Base-by-base conservation (phyloP, 148 eudicot genomes). In the Tetragonia tetragonoides region DNA sequence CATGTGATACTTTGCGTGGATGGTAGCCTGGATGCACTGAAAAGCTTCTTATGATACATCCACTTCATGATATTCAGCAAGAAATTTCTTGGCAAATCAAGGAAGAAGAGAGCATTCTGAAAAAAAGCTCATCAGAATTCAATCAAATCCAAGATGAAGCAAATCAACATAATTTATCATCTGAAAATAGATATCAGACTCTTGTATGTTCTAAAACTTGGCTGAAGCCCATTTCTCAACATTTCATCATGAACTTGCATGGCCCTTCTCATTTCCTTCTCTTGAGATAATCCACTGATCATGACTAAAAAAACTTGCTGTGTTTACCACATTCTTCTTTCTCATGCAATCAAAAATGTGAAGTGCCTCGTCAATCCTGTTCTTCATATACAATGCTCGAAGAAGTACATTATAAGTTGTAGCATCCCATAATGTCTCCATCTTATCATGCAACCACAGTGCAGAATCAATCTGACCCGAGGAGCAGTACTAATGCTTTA, bases 161-260 rank as follows among this genome's bases (percentile, higher is more conserved):
- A 66, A 21, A 53, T 24, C 56, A 8, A 70, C 41, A 75, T 85
- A 77, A 93, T 82, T 73, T 84, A 76, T 92, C 78, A 93, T 82
- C 75, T 84, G 76, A 95, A 95, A 63, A 87, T 83, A 77, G 89
- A 83, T 70, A 95, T 92, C 76, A 95, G 64, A 34, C 80, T 88
- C 74, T 84, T 95, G 80, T 95, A 95, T 21, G 87, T 81, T 72
- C 82, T 91, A 7, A 63, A 38, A 75, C 88, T 85, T 20, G 97
- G 99, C 83, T 90, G 91, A 61, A 92, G 87, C 49, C 99, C 96
- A 87, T 85, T 77, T 79, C 85, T 87, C 82, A 92, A 69, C 99
- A 95, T 92, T 67, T 92, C 94, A 84, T 91, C 99, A 80, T 95
- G 99, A 49, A 95, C 64, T 81, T 83, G 81, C 94, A 95, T 95